phyloP scores from a whole-genome alignment of 2,329 filamentous ascomycete genomes.

The Teratosphaeria zuluensis region DNA sequence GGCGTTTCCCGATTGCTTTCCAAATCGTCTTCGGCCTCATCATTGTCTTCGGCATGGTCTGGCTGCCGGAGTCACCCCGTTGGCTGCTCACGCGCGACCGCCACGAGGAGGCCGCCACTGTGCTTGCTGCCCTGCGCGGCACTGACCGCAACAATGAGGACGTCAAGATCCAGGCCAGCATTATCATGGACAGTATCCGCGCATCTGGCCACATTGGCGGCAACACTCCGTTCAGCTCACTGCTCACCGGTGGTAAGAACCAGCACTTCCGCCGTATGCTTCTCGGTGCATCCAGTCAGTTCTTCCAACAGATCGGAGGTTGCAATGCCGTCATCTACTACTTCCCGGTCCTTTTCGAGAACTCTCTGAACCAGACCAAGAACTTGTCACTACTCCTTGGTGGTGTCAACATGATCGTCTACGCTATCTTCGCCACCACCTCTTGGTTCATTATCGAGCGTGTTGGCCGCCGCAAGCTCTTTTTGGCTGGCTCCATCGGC shows the following conservation, averaged over 20 bases:
- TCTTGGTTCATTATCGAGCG: constrained; percentile 58
- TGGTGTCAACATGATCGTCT: constrained; percentile 47
- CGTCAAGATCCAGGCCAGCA: constrained; percentile 51
- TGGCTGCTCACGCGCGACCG: constrained; percentile 37
- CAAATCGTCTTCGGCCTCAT: constrained; percentile 42
- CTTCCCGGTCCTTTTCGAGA: constrained; percentile 32
- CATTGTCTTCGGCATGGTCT: constrained; percentile 33
- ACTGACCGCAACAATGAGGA: constrained; percentile 44
- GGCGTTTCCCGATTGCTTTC: constrained; percentile 47
- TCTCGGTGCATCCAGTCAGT: constrained; percentile 48
- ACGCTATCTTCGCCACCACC: constrained; percentile 45
- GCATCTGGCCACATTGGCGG: constrained; percentile 32
- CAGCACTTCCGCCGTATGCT: constrained; percentile 58
- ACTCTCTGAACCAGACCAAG: constrained; percentile 41
- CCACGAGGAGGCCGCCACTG: constrained; percentile 38
- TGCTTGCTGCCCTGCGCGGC: constrained; percentile 42
- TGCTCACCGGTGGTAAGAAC: constrained; percentile 54
- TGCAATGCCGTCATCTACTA: constrained; percentile 34
- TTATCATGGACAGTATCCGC: constrained; percentile 52
- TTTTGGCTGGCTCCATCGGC: constrained; percentile 36
- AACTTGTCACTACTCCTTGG: constrained; percentile 36
- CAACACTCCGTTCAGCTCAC: constrained; percentile 38
- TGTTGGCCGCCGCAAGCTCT: constrained; percentile 40
- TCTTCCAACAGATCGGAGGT: constrained; percentile 51
- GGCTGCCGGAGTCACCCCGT: constrained; percentile 36